phyloP scores from a whole-genome alignment of 2,329 filamentous ascomycete genomes.

The Endocalyx cinctus region DNA sequence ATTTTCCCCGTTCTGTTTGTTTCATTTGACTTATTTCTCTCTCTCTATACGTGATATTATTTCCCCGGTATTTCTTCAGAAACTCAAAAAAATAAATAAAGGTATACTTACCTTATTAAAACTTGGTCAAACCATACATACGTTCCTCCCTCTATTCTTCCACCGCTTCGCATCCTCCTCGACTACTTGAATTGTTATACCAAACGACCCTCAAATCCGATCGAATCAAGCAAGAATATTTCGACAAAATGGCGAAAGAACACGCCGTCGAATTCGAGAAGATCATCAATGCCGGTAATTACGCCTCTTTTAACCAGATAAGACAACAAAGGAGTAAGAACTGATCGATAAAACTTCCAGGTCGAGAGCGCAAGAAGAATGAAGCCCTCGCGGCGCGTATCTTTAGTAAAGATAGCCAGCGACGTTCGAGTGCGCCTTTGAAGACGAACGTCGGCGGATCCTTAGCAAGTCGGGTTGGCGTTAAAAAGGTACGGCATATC shows the following conservation, averaged over 20 bases:
- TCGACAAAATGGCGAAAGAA: slow-evolving; percentile 35
- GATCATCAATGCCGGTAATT: slow-evolving; percentile 49
- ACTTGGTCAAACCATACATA: neutral
- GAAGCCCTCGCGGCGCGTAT: slow-evolving; percentile 68
- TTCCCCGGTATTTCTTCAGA: no score
- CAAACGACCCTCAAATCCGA: no score
- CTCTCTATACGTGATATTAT: no score
- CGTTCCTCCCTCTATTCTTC: slow-evolving; percentile 2
- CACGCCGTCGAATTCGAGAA: slow-evolving; percentile 47
- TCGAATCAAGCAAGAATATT: slow-evolving; percentile 4
- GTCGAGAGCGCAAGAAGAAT: slow-evolving; percentile 66
- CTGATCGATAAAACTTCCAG: slow-evolving; percentile 28
- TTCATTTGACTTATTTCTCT: no score
- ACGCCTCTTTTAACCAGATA: neutral
- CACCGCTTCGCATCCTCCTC: neutral
- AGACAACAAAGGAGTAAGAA: no score
- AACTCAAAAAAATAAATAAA: no score
- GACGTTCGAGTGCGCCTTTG: slow-evolving; percentile 52
- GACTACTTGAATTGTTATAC: no score
- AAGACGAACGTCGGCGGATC: slow-evolving; percentile 47
- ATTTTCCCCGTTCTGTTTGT: no score
- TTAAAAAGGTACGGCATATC: slow-evolving; percentile 57
- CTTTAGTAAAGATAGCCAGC: slow-evolving; percentile 55
- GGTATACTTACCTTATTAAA: no score
- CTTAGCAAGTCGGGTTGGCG: slow-evolving; percentile 67